These are phyloP conservation scores for Ganoderma lingzhi DNA, from an alignment of 1,284 basidiomycete genomes.

Conservation along the genomic window DNA sequence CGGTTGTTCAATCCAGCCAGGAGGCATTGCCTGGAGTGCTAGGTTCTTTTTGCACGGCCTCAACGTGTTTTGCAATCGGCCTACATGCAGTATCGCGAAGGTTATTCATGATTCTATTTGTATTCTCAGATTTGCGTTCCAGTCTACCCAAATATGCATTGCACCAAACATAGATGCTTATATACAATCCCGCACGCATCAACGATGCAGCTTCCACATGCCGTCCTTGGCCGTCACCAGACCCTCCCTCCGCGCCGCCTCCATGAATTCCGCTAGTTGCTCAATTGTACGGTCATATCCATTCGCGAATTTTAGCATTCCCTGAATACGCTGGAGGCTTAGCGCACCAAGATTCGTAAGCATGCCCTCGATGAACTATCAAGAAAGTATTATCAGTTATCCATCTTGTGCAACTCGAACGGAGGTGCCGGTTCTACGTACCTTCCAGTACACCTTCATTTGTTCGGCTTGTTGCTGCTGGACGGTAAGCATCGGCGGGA, in stretches of 20 bases:
- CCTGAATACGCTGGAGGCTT: constrained; percentile 80
- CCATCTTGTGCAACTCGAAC: background rate
- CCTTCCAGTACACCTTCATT: constrained; percentile 89
- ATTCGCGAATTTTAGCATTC: constrained; percentile 83
- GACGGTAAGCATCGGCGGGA: constrained; percentile 59
- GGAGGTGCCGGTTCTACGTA: constrained; percentile 39
- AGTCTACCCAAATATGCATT: no score
- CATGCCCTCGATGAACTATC: constrained; percentile 85
- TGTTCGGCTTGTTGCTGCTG: constrained; percentile 84
- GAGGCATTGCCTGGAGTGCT: constrained; percentile 34
- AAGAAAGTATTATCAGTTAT: background rate
- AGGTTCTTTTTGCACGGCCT: no score
- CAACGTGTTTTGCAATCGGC: no score
- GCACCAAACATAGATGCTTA: background rate
- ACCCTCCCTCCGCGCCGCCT: constrained; percentile 79
- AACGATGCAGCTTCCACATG: constrained; percentile 70
- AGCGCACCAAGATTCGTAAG: constrained; percentile 83
- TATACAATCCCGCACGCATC: constrained; percentile 9
- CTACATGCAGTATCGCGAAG: no score
- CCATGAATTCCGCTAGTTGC: constrained; percentile 80
- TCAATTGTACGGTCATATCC: constrained; percentile 81
- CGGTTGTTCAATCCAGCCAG: constrained; percentile 56
- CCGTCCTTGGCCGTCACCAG: constrained; percentile 77
- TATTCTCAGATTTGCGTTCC: no score
- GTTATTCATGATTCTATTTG: no score